phyloP scores from a whole-genome alignment of 179 eudicot species.

The Vitellaria paradoxa region DNA sequence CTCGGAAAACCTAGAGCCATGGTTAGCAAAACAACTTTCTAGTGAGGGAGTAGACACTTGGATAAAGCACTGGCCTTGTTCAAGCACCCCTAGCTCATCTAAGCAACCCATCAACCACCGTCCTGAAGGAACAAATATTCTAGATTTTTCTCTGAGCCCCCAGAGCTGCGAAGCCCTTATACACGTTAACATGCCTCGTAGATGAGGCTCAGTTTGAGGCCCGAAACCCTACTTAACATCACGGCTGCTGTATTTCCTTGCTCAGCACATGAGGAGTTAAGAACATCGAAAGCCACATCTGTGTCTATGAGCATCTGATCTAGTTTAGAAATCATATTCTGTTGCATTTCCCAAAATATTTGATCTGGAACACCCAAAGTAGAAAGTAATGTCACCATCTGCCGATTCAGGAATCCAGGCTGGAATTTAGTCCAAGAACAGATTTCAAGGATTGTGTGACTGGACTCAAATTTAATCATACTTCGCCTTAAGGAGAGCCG shows the following conservation, averaged over 20 bases:
- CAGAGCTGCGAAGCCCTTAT: constrained; percentile 75
- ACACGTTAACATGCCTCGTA: constrained; percentile 75
- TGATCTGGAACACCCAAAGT: constrained; percentile 64
- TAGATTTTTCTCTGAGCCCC: constrained; percentile 69
- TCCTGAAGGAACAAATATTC: constrained; percentile 77
- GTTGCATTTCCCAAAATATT: constrained; percentile 76
- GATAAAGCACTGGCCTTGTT: constrained; percentile 82
- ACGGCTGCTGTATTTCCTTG: constrained; percentile 73
- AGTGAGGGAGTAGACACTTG: constrained; percentile 74
- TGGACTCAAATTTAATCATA: constrained; percentile 76
- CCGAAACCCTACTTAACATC: constrained; percentile 79
- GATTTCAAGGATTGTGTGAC: constrained; percentile 63
- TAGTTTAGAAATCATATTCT: constrained; percentile 59
- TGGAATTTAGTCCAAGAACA: constrained; percentile 91
- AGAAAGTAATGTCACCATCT: constrained; percentile 76
- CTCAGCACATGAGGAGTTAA: constrained; percentile 72
- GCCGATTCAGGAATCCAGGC: constrained; percentile 81
- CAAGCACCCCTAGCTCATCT: constrained; percentile 72
- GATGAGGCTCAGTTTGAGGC: constrained; percentile 77
- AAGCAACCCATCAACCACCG: constrained; percentile 95
- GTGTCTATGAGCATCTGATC: constrained; percentile 54
- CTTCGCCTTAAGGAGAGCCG: constrained; percentile 63
- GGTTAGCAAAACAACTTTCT: constrained; percentile 66
- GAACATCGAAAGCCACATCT: constrained; percentile 66
- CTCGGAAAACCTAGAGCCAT: constrained; percentile 62